These are phyloP conservation scores for Adansonia digitata DNA, from an alignment of 345 rosid genomes.

Conservation along the genomic window DNA sequence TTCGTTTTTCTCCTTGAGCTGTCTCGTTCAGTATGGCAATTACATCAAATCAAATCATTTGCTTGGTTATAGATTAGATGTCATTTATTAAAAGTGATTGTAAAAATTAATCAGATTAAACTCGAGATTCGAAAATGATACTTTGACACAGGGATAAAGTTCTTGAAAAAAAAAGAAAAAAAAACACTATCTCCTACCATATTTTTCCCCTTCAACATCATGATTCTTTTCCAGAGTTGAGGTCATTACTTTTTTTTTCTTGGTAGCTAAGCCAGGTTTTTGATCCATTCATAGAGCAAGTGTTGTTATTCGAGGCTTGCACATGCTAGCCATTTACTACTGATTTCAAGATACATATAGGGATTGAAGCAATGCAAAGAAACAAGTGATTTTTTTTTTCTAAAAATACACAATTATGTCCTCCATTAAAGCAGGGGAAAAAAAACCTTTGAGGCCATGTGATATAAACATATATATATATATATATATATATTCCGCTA, in stretches of 20 bases:
- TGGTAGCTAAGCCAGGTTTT: slow-evolving; percentile 6
- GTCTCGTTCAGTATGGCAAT: too few species aligned
- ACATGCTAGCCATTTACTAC: slow-evolving; percentile 23
- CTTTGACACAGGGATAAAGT: slow-evolving; percentile 24
- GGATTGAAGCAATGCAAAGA: slow-evolving; percentile 18
- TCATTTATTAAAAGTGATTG: too few species aligned
- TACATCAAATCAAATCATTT: slow-evolving; percentile 18
- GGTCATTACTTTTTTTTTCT: slow-evolving; percentile 8
- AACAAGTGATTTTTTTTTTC: neutral
- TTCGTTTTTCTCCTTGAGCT: neutral
- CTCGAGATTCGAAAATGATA: neutral
- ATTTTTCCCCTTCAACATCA: slow-evolving; percentile 3
- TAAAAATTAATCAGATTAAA: too few species aligned
- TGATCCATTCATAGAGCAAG: slow-evolving; percentile 1
- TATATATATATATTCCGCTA: too few species aligned
- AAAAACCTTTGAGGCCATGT: slow-evolving; percentile 16
- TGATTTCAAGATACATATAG: slow-evolving; percentile 18
- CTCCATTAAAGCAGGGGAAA: slow-evolving; percentile 1
- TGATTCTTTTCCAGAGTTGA: slow-evolving; percentile 12
- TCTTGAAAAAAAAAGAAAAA: neutral
- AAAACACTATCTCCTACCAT: neutral
- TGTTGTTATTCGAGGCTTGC: slow-evolving; percentile 15
- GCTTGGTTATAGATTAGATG: too few species aligned
- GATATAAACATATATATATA: too few species aligned
- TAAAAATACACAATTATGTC: slow-evolving; percentile 11